A percentile compares a stretch with the other conserved stretches of the same genome.
Conservation (phyloP, 176 grass and related monocot species). For the Typha latifolia region DNA sequence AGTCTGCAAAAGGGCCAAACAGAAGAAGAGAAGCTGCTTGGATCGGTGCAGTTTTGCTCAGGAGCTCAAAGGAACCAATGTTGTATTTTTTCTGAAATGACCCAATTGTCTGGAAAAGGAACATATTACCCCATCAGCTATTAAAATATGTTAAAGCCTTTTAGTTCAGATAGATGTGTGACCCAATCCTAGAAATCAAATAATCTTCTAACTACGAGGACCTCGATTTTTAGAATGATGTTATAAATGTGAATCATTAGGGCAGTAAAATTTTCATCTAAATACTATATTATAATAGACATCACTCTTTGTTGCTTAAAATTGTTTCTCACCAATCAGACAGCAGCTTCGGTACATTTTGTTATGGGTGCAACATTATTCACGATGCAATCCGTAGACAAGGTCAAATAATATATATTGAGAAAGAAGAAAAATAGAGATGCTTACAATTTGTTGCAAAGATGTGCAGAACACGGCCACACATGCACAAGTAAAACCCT, state of each 20-base stretch:
- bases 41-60: constrained; percentile 79
- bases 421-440: background rate
- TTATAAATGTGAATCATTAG: too few relatives aligned
- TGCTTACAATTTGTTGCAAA: constrained; percentile 86
- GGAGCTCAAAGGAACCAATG: constrained; percentile 89
- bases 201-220: too few relatives aligned
- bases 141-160: background rate
- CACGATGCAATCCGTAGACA: too few relatives aligned
- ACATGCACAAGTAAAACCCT: constrained; percentile 73
- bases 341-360: too few relatives aligned
- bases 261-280: too few relatives aligned
- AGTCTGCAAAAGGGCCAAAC: constrained; percentile 80
- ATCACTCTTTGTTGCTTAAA: too few relatives aligned
- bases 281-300: too few relatives aligned
- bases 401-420: background rate
- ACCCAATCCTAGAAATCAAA: too few relatives aligned
- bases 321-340: too few relatives aligned
- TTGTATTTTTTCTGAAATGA: constrained; percentile 96
- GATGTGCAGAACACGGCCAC: constrained; percentile 89
- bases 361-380: too few relatives aligned
- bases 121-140: background rate
- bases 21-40: constrained; percentile 79
- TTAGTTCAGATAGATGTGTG: constrained; percentile 5
- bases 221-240: too few relatives aligned
- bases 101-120: constrained; percentile 68